Base-by-base conservation (phyloP, 2,329 filamentous ascomycete genomes). In the Trichoderma hamatum region DNA sequence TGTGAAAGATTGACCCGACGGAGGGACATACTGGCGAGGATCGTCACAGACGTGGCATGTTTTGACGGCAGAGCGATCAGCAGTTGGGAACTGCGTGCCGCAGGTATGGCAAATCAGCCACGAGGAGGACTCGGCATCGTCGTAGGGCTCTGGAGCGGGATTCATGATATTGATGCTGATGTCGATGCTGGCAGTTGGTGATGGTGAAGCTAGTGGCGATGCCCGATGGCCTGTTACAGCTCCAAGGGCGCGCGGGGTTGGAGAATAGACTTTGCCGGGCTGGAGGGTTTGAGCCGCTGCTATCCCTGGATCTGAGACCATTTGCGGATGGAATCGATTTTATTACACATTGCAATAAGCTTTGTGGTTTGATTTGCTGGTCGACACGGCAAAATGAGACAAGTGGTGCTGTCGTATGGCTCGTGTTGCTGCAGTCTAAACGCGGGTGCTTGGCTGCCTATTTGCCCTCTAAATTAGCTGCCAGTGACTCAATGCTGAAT, bases 21-120 rank as follows among this genome's bases (percentile, higher is more conserved):
- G 70, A 0, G 90, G 90, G 0, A 92, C 88, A 75, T 86, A 93
- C 78, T 93, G 90, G 5, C 91, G 85, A 0, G 90, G 84, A 76
- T 92, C 90, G 77, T 93, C 90, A 79, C 91, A 94, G 71, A 93
- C 91, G 69, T 86, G 84, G 79, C 91, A 93, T 5, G 82, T 85
- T 66, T 80, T 83, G 54, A 88, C 80, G 32, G 82, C 74, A 14
- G 78, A 71, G 51, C 80, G 80, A 70, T 88, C 83, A 0, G 84
- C 30, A 4, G 75, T 74, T 26, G 78, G 74, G 68, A 77, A 92
- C 75, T 93, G 91, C 0, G 90, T 92, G 26, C 90, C 91, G 76
- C 91, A 93, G 5, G 90, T 85, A 10, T 82, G 83, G 81, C 91
- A 93, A 72, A 93, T 82, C 43, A 90, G 84, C 74, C 70, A 73